phyloP scores from a whole-genome alignment of 345 rosid genomes.

The Geranium brycei region DNA sequence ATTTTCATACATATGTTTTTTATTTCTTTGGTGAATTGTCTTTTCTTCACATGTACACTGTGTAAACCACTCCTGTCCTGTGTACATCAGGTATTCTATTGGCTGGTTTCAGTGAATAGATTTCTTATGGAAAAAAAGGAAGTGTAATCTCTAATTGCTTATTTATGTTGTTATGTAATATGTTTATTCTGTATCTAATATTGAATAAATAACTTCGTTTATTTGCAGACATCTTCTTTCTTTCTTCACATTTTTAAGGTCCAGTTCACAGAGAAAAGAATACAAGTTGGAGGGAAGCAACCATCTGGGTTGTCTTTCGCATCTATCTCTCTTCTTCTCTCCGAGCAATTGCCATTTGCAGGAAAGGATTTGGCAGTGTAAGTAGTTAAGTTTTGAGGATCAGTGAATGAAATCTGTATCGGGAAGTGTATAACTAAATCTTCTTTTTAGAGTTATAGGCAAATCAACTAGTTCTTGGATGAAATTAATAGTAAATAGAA shows the following conservation, averaged over 20 bases:
- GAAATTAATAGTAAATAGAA: neutral
- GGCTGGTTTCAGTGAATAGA: neutral
- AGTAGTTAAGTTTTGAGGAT: constrained; percentile 14
- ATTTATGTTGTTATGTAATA: neutral
- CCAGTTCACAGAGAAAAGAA: constrained; percentile 54
- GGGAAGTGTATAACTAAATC: neutral
- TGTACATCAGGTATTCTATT: neutral
- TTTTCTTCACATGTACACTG: no score
- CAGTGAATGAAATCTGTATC: neutral
- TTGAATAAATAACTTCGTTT: neutral
- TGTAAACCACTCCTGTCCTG: neutral
- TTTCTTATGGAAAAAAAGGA: neutral
- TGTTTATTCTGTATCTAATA: neutral
- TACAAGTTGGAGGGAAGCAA: constrained; percentile 65
- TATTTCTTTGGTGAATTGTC: neutral
- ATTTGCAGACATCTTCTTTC: constrained; percentile 76
- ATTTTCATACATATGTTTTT: neutral
- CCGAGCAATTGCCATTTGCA: constrained; percentile 80
- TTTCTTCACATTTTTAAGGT: constrained; percentile 79
- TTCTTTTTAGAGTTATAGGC: neutral
- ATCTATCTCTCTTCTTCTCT: constrained; percentile 49
- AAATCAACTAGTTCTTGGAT: neutral
- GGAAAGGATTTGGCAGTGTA: constrained; percentile 60
- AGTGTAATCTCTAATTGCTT: neutral
- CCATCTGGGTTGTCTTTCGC: constrained; percentile 58